Evolutionary conservation across 2,329 filamentous ascomycete genomes (phyloP).

Genomic region (Colletotrichum sojae): DNA sequence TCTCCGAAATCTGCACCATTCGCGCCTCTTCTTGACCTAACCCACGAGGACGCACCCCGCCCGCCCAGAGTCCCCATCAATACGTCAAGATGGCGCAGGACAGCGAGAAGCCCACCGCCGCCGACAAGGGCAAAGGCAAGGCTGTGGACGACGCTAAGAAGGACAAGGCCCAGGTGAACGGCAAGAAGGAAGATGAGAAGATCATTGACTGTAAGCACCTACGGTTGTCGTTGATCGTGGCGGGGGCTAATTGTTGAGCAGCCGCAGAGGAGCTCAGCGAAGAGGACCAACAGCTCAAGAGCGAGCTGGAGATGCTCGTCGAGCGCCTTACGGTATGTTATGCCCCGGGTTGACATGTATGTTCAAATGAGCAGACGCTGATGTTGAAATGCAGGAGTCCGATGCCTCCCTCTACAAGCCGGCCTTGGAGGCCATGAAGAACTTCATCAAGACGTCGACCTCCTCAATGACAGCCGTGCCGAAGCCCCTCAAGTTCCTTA

Average conservation of each 20-base stretch:
- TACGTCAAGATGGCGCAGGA: slow-evolving; percentile 87
- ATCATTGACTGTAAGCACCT: slow-evolving; percentile 54
- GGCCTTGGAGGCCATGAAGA: slow-evolving; percentile 96
- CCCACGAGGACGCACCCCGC: slow-evolving; percentile 42
- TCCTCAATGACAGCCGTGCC: slow-evolving; percentile 99
- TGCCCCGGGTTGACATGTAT: background rate
- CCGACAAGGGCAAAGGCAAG: slow-evolving; percentile 98
- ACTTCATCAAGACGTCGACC: slow-evolving; percentile 98
- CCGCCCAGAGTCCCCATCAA: slow-evolving; percentile 45
- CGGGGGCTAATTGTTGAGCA: slow-evolving; percentile 53
- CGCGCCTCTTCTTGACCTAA: slow-evolving; percentile 27
- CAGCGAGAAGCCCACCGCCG: slow-evolving; percentile 85
- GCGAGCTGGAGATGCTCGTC: slow-evolving; percentile 96
- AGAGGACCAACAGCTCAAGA: slow-evolving; percentile 98
- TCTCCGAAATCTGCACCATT: slow-evolving; percentile 20
- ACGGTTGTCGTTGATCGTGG: slow-evolving; percentile 9
- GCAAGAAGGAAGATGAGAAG: slow-evolving; percentile 83
- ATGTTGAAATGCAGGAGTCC: slow-evolving; percentile 73
- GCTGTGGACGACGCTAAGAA: slow-evolving; percentile 79
- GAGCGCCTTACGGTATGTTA: slow-evolving; percentile 86
- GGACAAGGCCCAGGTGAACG: slow-evolving; percentile 78
- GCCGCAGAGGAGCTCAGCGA: slow-evolving; percentile 91
- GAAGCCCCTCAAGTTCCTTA: slow-evolving; percentile 97
- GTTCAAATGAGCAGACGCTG: background rate
- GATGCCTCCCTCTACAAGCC: slow-evolving; percentile 91